Conservation (phyloP, 805 yeast species). For the Ogataea salicorniae region DNA sequence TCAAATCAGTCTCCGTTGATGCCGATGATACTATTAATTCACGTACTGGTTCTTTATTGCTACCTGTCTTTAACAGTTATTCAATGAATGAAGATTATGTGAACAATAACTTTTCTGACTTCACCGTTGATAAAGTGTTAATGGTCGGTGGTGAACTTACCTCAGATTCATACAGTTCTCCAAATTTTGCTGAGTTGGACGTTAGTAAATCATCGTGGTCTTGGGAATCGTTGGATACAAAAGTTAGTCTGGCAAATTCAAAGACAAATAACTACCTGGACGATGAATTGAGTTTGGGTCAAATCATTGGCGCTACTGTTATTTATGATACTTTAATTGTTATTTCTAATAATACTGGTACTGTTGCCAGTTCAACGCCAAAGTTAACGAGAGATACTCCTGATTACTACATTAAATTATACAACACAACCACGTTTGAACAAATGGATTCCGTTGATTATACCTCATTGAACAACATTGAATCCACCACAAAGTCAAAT, state of each 20-base stretch:
- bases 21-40: constrained; percentile 41
- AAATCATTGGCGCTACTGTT: constrained; percentile 44
- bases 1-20: constrained; percentile 33
- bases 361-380: not conserved
- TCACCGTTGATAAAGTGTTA: constrained; percentile 37
- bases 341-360: constrained; percentile 25
- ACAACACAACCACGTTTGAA: constrained; percentile 34
- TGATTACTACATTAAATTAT: constrained; percentile 36
- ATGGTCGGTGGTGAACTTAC: constrained; percentile 57
- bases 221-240: constrained; percentile 32
- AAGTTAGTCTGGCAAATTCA: constrained; percentile 20
- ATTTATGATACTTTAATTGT: constrained; percentile 47
- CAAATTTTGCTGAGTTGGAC: constrained; percentile 37
- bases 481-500: constrained; percentile 11
- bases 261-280: constrained; percentile 14
- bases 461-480: constrained; percentile 16
- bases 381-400: constrained; percentile 18
- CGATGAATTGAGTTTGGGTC: constrained; percentile 24
- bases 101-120: constrained; percentile 27
- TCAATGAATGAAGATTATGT: constrained; percentile 18
- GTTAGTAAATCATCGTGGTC: constrained; percentile 39
- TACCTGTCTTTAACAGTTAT: constrained; percentile 45
- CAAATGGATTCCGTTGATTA: constrained; percentile 30
- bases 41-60: constrained; percentile 44
- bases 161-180: constrained; percentile 33